These are phyloP conservation scores for Jaapia argillacea DNA, from an alignment of 768 basidiomycete genomes.

Conservation along the genomic window DNA sequence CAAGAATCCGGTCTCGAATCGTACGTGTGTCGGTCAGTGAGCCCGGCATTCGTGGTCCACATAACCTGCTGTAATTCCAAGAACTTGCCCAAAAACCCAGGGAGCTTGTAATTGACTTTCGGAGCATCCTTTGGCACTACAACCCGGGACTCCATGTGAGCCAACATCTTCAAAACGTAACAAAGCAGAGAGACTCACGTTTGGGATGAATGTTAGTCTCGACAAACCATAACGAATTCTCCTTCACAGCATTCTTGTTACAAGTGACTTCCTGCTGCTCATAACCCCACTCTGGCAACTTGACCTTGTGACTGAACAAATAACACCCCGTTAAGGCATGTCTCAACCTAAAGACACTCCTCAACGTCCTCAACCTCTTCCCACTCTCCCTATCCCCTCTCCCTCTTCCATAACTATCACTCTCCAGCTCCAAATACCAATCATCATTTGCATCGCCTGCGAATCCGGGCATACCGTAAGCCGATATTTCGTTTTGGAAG, in stretches of 20 bases:
- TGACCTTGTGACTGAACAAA: slow-evolving; percentile 96
- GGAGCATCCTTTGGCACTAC: slow-evolving; percentile 53
- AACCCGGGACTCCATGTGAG: background rate
- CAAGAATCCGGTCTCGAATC: slow-evolving; percentile 90
- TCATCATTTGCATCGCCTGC: slow-evolving; percentile 89
- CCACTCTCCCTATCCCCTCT: slow-evolving; percentile 54
- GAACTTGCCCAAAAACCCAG: slow-evolving; percentile 88
- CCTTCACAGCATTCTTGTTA: slow-evolving; percentile 89
- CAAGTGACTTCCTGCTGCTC: slow-evolving; percentile 99
- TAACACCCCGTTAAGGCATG: slow-evolving; percentile 91
- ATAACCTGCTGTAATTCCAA: slow-evolving; percentile 86
- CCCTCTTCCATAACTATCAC: slow-evolving; percentile 29
- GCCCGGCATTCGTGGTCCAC: slow-evolving; percentile 94
- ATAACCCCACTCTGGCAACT: slow-evolving; percentile 94
- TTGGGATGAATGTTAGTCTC: slow-evolving; percentile 76
- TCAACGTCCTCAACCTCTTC: slow-evolving; percentile 67
- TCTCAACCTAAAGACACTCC: slow-evolving; percentile 73
- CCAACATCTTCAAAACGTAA: background rate
- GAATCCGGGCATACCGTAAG: slow-evolving; percentile 82
- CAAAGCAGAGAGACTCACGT: slow-evolving; percentile 43
- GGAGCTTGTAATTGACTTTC: slow-evolving; percentile 86
- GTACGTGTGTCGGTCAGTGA: slow-evolving; percentile 90
- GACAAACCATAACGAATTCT: slow-evolving; percentile 89
- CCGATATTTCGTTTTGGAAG: slow-evolving; percentile 98
- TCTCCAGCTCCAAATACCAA: slow-evolving; percentile 81